Base-by-base conservation (phyloP, 2,329 filamentous ascomycete species). In the Blastomyces percursus region DNA sequence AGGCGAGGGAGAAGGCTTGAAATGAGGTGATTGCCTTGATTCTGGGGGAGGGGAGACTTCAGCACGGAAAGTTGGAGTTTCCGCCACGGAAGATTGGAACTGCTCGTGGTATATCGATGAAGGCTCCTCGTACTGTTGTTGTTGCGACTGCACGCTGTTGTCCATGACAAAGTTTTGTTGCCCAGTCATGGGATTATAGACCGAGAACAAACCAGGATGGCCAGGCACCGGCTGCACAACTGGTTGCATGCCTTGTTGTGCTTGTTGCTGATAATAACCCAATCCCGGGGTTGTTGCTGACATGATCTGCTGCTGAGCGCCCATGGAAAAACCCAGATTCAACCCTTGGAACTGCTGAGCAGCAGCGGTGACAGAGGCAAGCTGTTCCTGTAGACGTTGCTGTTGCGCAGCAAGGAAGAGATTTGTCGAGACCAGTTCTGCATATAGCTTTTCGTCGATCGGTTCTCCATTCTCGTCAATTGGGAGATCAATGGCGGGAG, bases 381-480 rank as follows among this genome's bases (percentile, higher is more conserved):
- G 83, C 78, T 97, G 91, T 78, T 96, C 92, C 77, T 97, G 92
- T 60, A 97, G 85, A 67, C 90, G 88, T 78, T 96, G 91, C 77
- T 97, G 93, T 77, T 96, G 92, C 72, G 96, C 91, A 50, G 91
- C 91, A 59, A 99, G 83, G 72, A 95, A 96, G 73, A 94, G 79
- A 75, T 96, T 96, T 70, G 91, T 95, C 63, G 91, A 89, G 71
- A 96, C 84, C 66, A 97, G 81, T 76, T 96, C 91, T 61, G 91
- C 90, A 68, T 96, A 94, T 61, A 95, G 76, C 65, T 85, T 87
- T 60, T 92, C 91, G 70, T 97, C 94, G 78, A 96, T 89, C 68
- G 86, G 82, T 65, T 89, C 84, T 69, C 88, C 85, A 56, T 82
- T 81, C 69, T 86, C 82, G 66, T 87, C 84, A 64, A 87, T 83